These are phyloP conservation scores for Ormosia semicastrata DNA, from an alignment of 306 rosid species.

Conservation along the genomic window DNA sequence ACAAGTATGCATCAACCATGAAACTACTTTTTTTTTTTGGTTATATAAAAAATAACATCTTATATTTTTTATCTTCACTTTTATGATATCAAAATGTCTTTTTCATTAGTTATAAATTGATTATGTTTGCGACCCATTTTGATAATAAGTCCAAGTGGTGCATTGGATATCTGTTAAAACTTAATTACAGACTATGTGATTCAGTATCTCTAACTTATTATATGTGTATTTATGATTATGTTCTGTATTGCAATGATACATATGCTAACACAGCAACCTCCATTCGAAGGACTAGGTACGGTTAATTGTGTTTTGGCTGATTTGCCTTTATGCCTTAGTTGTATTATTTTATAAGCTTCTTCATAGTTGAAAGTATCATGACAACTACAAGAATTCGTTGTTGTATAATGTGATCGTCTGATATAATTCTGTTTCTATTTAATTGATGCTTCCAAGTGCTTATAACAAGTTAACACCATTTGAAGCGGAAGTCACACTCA, in stretches of 20 bases:
- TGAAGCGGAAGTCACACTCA: too few relatives aligned
- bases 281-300: slow-evolving; percentile 69
- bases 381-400: neutral
- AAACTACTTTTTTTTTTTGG: neutral
- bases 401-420: slow-evolving; percentile 16
- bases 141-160: neutral
- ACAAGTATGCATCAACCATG: neutral
- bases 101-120: neutral
- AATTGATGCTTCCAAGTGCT: slow-evolving; percentile 46
- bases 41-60: neutral
- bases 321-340: slow-evolving; percentile 16
- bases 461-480: slow-evolving; percentile 77
- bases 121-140: slow-evolving; percentile 14
- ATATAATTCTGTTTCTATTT: slow-evolving; percentile 22
- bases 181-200: neutral
- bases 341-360: neutral
- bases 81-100: neutral
- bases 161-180: slow-evolving; percentile 11
- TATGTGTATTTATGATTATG: neutral
- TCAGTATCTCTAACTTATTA: neutral
- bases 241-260: slow-evolving; percentile 61
- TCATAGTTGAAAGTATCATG: neutral
- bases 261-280: slow-evolving; percentile 76
- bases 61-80: neutral
- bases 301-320: slow-evolving; percentile 14